Conservation (phyloP, 2,329 filamentous ascomycete species). For the Phialocephala sp. region DNA sequence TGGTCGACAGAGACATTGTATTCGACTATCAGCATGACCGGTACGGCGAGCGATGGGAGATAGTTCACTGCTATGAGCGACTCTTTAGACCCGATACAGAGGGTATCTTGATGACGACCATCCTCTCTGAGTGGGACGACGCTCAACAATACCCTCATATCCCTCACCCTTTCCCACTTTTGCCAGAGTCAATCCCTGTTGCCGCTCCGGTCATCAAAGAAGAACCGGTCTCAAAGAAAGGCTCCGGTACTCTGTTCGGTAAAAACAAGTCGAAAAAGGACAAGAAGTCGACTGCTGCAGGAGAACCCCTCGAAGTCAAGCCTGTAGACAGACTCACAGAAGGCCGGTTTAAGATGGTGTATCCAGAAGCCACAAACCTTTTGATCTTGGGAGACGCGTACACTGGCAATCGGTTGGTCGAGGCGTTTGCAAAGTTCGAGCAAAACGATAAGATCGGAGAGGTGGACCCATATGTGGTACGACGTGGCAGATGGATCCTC, state of each 20-base stretch:
- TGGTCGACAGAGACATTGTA: constrained; percentile 69
- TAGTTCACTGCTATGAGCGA: background rate
- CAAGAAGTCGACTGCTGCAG: background rate
- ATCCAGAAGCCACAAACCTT: constrained; percentile 65
- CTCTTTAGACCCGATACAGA: background rate
- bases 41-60: background rate
- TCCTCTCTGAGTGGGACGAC: constrained; percentile 70
- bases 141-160: constrained; percentile 67
- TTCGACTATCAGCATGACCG: constrained; percentile 56
- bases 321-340: constrained; percentile 36
- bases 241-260: constrained; percentile 23
- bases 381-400: constrained; percentile 60
- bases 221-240: background rate
- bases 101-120: constrained; percentile 56
- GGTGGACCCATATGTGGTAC: constrained; percentile 59
- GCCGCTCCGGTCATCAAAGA: constrained; percentile 22
- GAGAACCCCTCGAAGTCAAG: background rate
- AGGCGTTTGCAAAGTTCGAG: constrained; percentile 61
- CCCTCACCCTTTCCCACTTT: constrained; percentile 68
- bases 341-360: constrained; percentile 50
- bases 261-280: constrained; percentile 24
- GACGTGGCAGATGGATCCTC: constrained; percentile 65
- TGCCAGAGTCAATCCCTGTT: constrained; percentile 58
- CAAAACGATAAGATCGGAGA: constrained; percentile 57
- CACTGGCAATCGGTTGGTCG: constrained; percentile 58